A percentile compares a stretch with the other conserved stretches of the same genome.
phyloP scores from a whole-genome alignment of 768 basidiomycete genomes.

The Sporobolomyces pararoseus region DNA sequence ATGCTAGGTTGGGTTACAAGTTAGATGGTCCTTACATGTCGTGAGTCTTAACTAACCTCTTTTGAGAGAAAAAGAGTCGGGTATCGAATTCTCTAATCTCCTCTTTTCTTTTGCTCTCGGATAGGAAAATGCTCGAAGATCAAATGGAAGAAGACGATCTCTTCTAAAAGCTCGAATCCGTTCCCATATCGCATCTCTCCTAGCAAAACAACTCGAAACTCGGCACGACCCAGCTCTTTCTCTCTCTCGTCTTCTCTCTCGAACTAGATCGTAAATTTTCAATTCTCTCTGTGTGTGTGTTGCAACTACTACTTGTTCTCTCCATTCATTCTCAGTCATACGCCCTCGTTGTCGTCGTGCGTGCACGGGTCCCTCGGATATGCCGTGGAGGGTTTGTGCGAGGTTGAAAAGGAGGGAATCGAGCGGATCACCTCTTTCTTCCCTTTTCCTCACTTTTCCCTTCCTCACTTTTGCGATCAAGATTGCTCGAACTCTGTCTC shows the following conservation, averaged over 20 bases:
- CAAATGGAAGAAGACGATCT: conserved; percentile 13
- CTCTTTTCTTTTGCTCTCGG: background rate
- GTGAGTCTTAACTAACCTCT: conserved; percentile 16
- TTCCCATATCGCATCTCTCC: background rate
- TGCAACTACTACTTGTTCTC: background rate
- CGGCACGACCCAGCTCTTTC: background rate
- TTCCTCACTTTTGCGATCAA: too few species aligned
- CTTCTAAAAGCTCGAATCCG: background rate
- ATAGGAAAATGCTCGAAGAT: conserved; percentile 15
- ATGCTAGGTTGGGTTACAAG: conserved; percentile 48
- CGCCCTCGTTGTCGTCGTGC: too few species aligned
- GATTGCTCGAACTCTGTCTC: too few species aligned
- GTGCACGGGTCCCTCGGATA: too few species aligned
- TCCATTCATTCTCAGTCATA: background rate
- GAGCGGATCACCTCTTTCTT: too few species aligned
- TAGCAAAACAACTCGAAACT: too few species aligned
- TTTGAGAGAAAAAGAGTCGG: too few species aligned
- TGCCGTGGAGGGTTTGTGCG: too few species aligned
- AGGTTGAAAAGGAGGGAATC: too few species aligned
- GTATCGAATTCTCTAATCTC: background rate
- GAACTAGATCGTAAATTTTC: background rate
- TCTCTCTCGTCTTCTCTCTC: background rate
- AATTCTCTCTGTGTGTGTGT: background rate
- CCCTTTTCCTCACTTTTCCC: too few species aligned
- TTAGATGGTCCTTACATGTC: conserved; percentile 94